Conservation (phyloP, 371 early-diverging fungal species). For the Mortierella sp. region DNA sequence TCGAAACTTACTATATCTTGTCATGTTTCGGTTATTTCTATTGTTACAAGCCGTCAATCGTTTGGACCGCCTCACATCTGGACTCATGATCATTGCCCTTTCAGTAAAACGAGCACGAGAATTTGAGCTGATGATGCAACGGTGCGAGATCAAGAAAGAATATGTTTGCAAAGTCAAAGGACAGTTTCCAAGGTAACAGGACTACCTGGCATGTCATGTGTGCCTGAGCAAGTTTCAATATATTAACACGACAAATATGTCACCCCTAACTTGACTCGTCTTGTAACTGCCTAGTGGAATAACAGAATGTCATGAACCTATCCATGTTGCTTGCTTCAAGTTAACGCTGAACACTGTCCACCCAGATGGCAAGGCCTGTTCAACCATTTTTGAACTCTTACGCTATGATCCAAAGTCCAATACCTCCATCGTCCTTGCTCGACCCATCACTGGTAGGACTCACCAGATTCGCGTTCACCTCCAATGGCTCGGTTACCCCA, state of each 20-base stretch:
- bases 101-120: conserved; percentile 71
- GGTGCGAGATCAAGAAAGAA: conserved; percentile 81
- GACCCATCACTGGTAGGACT: conserved; percentile 97
- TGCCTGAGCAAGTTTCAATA: no score
- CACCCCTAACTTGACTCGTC: no score
- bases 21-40: conserved; percentile 5
- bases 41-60: conserved; percentile 79
- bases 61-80: conserved; percentile 94
- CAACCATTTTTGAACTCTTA: conserved; percentile 78
- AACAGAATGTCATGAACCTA: conserved; percentile 82
- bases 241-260: no score
- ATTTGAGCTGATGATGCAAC: conserved; percentile 74
- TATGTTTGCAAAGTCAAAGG: conserved; percentile 92
- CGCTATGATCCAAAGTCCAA: conserved; percentile 64
- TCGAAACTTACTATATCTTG: not conserved
- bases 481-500: conserved; percentile 95
- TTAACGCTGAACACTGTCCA: conserved; percentile 89
- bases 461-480: conserved; percentile 99
- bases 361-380: conserved; percentile 83
- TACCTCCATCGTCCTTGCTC: conserved; percentile 52
- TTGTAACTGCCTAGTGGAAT: conserved; percentile 51
- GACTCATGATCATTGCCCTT: conserved; percentile 84
- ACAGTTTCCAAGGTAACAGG: conserved; percentile 81
- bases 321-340: conserved; percentile 85
- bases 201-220: not conserved